phyloP scores from a whole-genome alignment of 1,284 basidiomycete species.

The Volvariella volvacea region DNA sequence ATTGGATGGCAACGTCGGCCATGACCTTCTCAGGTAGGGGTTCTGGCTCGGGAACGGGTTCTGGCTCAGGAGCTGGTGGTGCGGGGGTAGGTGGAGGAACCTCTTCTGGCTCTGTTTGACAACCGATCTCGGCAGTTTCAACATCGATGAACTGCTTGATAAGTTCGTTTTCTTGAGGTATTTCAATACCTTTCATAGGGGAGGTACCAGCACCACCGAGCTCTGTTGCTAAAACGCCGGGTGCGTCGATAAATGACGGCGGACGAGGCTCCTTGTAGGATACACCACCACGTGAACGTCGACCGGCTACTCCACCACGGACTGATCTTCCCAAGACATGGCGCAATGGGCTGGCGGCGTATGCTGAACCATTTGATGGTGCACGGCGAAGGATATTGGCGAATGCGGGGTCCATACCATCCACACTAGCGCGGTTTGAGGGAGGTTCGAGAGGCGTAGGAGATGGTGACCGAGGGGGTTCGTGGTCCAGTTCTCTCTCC shows the following conservation, averaged over 20 bases:
- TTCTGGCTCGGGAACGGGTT: constrained; percentile 10
- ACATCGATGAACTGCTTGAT: constrained; percentile 29
- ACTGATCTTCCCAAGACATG: constrained; percentile 42
- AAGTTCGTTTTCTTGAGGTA: constrained; percentile 29
- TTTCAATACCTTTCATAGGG: constrained; percentile 33
- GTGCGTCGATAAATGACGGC: constrained; percentile 58
- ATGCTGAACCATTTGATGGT: constrained; percentile 47
- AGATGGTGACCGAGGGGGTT: constrained; percentile 35
- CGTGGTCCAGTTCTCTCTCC: constrained; percentile 22
- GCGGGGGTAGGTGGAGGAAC: constrained; percentile 6
- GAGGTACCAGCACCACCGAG: constrained; percentile 39
- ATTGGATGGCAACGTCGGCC: constrained; percentile 30
- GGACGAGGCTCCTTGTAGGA: constrained; percentile 63
- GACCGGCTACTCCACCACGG: constrained; percentile 41
- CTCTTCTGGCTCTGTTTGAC: constrained; percentile 46
- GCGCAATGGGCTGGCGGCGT: constrained; percentile 49
- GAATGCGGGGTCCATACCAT: constrained; percentile 81
- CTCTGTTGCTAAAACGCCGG: constrained; percentile 63
- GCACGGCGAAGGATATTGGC: constrained; percentile 66
- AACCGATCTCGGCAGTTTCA: constrained; percentile 55
- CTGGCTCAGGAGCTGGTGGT: constrained; percentile 9
- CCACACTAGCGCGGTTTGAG: constrained; percentile 60
- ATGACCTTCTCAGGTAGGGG: constrained; percentile 19
- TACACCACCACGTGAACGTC: constrained; percentile 53
- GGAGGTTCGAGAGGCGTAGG: constrained; percentile 29